phyloP scores from a whole-genome alignment of 2,329 filamentous ascomycete species.

The Lasiodiplodia hormozganensis region DNA sequence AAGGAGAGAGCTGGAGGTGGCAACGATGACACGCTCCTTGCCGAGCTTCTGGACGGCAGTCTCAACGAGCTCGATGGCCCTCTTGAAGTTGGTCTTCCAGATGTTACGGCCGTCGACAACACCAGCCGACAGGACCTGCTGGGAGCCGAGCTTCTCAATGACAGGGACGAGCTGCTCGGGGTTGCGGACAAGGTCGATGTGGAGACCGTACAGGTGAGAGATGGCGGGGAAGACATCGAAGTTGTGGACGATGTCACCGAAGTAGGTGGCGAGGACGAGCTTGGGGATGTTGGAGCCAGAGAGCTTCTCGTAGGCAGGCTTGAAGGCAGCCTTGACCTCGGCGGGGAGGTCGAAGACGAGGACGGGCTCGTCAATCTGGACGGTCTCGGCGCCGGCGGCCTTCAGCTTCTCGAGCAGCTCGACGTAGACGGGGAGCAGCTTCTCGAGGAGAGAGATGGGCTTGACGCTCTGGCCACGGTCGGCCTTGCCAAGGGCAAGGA shows the following conservation, averaged over 20 bases:
- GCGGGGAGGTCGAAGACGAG: constrained; percentile 92
- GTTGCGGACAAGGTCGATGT: constrained; percentile 97
- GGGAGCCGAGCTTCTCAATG: constrained; percentile 79
- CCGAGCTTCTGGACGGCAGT: constrained; percentile 92
- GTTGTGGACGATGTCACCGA: constrained; percentile 99
- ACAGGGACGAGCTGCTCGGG: constrained; percentile 95
- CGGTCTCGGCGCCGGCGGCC: constrained; percentile 91
- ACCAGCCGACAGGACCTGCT: constrained; percentile 91
- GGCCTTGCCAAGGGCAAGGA: constrained; percentile 97
- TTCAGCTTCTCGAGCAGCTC: constrained; percentile 93
- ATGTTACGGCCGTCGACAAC: constrained; percentile 99
- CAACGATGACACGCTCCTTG: constrained; percentile 96
- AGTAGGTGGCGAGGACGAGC: constrained; percentile 94
- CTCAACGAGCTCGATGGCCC: constrained; percentile 89
- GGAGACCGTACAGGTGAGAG: constrained; percentile 78
- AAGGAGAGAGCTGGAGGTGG: constrained; percentile 95
- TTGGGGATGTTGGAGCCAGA: constrained; percentile 82
- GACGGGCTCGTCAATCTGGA: constrained; percentile 98
- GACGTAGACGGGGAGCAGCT: constrained; percentile 92
- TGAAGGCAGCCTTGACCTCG: constrained; percentile 96
- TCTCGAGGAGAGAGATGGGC: constrained; percentile 91
- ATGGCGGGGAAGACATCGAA: constrained; percentile 82
- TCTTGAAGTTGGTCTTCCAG: constrained; percentile 99
- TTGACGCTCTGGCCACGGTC: constrained; percentile 93
- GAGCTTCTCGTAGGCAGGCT: constrained; percentile 94